Percentiles rank a stretch among this genome's conserved stretches.
Evolutionary conservation across 2,329 filamentous ascomycete genomes (phyloP).

Genomic region (Amauroascus verrucosus): DNA sequence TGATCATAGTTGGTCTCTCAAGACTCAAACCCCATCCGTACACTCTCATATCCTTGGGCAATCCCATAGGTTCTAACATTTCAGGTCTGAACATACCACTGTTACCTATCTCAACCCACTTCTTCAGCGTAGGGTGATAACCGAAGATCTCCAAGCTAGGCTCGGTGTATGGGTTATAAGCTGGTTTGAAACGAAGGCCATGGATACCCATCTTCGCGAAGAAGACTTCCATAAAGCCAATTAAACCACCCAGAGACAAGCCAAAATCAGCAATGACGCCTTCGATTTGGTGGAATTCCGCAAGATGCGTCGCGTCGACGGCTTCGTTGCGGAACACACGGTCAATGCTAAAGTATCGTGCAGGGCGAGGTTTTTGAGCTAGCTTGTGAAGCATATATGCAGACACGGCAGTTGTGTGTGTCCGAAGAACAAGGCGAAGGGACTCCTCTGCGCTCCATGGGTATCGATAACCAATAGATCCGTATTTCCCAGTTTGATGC

Average conservation of each 20-base stretch:
- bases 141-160: slow-evolving; percentile 98
- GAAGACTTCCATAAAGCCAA: slow-evolving; percentile 92
- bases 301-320: slow-evolving; percentile 90
- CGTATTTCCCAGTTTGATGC: slow-evolving; percentile 84
- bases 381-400: slow-evolving; percentile 86
- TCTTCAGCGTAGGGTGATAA: slow-evolving; percentile 77
- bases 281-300: slow-evolving; percentile 97
- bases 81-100: slow-evolving; percentile 98
- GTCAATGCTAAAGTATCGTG: slow-evolving; percentile 98
- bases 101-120: slow-evolving; percentile 96
- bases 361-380: slow-evolving; percentile 69
- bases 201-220: slow-evolving; percentile 91
- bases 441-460: slow-evolving; percentile 85
- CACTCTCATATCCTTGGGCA: slow-evolving; percentile 82
- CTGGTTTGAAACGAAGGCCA: slow-evolving; percentile 86
- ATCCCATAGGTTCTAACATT: slow-evolving; percentile 89
- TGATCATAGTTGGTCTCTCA: slow-evolving; percentile 96
- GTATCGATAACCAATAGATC: slow-evolving; percentile 92
- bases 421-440: slow-evolving; percentile 76
- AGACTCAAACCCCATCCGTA: slow-evolving; percentile 89
- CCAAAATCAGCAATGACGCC: slow-evolving; percentile 97
- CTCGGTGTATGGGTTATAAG: slow-evolving; percentile 92
- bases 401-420: slow-evolving; percentile 88
- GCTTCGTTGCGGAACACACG: slow-evolving; percentile 97
- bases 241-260: slow-evolving; percentile 80